Evolutionary conservation across 306 rosid species (phyloP).

Genomic region (Malus sieversii): DNA sequence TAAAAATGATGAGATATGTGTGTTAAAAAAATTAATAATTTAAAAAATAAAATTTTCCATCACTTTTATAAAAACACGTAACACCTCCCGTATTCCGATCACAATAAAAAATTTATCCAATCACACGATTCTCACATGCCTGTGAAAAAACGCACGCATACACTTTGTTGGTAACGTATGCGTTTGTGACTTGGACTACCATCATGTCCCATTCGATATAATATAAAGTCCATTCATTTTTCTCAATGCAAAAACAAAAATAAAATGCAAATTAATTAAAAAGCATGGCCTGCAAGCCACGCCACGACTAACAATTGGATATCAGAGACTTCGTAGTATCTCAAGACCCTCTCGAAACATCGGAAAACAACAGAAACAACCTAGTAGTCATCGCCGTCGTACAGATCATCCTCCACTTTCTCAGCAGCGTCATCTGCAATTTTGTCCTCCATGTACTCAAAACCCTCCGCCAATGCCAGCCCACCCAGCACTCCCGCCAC

Average conservation of each 20-base stretch:
- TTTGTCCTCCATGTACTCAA: constrained; percentile 56
- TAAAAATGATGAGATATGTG: rapidly evolving
- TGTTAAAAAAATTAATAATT: too few relatives aligned
- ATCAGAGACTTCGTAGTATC: neutral
- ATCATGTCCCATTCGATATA: neutral
- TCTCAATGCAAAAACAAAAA: neutral
- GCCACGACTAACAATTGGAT: neutral
- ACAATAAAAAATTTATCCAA: too few relatives aligned
- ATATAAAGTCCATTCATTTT: neutral
- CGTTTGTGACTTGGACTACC: neutral
- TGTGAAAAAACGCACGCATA: too few relatives aligned
- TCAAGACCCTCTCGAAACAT: neutral
- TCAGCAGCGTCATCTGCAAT: constrained; percentile 54
- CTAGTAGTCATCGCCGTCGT: constrained; percentile 39
- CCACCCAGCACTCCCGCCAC: constrained; percentile 68
- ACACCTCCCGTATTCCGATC: too few relatives aligned
- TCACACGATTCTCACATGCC: too few relatives aligned
- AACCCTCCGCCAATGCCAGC: constrained; percentile 56
- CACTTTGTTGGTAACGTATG: neutral
- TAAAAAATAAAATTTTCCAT: too few relatives aligned
- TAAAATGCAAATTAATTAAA: neutral
- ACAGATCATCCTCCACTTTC: constrained; percentile 49
- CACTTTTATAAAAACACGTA: too few relatives aligned
- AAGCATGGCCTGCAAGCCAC: neutral
- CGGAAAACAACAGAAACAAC: neutral